Evolutionary conservation across 371 early-diverging fungal genomes (phyloP).

Genomic region (Haplosporangium sp.): DNA sequence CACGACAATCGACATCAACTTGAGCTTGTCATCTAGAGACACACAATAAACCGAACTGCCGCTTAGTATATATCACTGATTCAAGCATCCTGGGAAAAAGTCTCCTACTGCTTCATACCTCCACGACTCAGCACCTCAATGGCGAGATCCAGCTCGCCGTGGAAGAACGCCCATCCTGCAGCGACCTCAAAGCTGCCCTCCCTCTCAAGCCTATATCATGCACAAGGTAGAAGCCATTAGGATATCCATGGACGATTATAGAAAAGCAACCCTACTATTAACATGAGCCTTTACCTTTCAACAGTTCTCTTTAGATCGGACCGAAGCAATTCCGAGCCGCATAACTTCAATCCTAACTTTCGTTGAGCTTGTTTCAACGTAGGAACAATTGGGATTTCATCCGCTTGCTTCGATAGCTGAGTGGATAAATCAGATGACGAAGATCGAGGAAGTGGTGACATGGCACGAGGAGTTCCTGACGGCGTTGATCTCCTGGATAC

Average conservation of each 20-base stretch:
- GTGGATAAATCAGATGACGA: slow-evolving; percentile 34
- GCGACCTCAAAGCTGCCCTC: slow-evolving; percentile 81
- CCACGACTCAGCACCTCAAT: slow-evolving; percentile 76
- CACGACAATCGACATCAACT: slow-evolving; percentile 81
- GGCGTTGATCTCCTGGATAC: slow-evolving; percentile 59
- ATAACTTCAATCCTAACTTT: slow-evolving; percentile 72
- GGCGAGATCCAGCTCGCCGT: slow-evolving; percentile 78
- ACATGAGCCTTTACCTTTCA: slow-evolving; percentile 56
- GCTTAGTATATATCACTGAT: too few species aligned
- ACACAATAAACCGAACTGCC: background rate
- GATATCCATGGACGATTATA: background rate
- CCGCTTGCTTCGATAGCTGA: slow-evolving; percentile 36
- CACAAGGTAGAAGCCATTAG: too few species aligned
- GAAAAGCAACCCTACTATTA: background rate
- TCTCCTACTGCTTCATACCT: slow-evolving; percentile 50
- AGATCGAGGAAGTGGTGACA: slow-evolving; percentile 45
- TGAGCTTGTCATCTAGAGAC: slow-evolving; percentile 73
- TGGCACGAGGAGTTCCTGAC: slow-evolving; percentile 53
- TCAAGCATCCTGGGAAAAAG: background rate
- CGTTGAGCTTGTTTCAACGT: slow-evolving; percentile 70
- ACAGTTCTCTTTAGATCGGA: slow-evolving; percentile 74
- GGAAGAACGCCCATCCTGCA: slow-evolving; percentile 89
- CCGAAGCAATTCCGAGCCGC: slow-evolving; percentile 78
- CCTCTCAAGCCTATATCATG: slow-evolving; percentile 66
- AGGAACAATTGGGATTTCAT: slow-evolving; percentile 62